Evolutionary conservation across 2,329 filamentous ascomycete species (phyloP), one percentile per base, ranked within the genome.

Genomic region (Teratosphaeria viscida): DNA sequence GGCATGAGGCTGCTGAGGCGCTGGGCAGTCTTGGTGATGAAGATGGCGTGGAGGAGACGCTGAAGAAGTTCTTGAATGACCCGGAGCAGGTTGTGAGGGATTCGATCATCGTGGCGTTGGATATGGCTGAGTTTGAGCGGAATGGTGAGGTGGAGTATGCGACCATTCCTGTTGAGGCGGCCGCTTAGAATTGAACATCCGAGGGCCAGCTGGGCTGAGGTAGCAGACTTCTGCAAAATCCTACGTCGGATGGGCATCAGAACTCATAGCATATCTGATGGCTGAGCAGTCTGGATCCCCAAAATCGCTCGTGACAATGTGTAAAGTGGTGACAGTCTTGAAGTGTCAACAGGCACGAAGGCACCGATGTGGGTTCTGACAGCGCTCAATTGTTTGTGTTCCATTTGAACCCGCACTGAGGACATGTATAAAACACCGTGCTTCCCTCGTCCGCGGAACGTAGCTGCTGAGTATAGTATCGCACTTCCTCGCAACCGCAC

Each of bases 81-180:
- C 85, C 90, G 62, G 92, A 97, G 75, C 85, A 89, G 73, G 92
- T 99, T 5, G 94, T 99, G 52, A 85, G 91, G 61, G 94, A 99
- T 72, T 97, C 92, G 74, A 86, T 96, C 47, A 85, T 96, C 67
- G 94, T 99, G 59, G 94, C 94, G 53, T 80, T 99, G 65, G 94
- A 99, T 74, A 99, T 99, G 90, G 94, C 92, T 11, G 92, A 96
- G 71, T 96, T 90, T 70, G 94, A 99, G 80, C 90, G 89, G 79
- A 89, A 85, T 66, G 89, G 89, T 52, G 85, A 96, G 75, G 78
- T 85, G 35, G 92, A 99, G 73, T 99, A 99, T 79, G 94, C 94
- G 54, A 82, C 96, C 70, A 87, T 97, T 66, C 92, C 92, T 23
- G 64, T 69, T 32, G 63, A 61, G 57, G 59, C 60, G 39, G 67